phyloP scores from a whole-genome alignment of 495 filamentous ascomycete genomes.

The Monascus purpureus region DNA sequence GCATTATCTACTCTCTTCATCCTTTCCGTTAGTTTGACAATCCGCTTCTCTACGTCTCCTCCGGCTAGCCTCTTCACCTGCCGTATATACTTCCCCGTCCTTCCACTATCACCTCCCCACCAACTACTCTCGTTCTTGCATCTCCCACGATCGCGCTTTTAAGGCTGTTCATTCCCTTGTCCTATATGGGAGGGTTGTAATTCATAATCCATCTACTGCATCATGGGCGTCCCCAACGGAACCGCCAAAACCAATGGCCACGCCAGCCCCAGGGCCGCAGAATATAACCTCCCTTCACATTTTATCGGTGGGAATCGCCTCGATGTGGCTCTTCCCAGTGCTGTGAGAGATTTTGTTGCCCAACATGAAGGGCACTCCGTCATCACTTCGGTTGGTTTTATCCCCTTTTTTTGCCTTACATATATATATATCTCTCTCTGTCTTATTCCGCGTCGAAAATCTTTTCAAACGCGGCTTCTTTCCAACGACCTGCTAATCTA shows the following conservation, averaged over 20 bases:
- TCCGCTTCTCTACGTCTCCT: no score
- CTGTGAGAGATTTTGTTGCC: constrained; percentile 90
- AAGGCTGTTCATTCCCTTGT: constrained; percentile 3
- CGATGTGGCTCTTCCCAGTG: constrained; percentile 58
- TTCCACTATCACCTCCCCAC: no score
- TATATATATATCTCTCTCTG: background rate
- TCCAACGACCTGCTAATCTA: background rate
- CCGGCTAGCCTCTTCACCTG: no score
- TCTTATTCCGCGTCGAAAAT: background rate
- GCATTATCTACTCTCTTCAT: no score
- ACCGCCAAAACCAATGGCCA: constrained; percentile 34
- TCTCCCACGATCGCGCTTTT: no score
- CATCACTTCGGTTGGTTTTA: constrained; percentile 72
- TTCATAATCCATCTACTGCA: constrained; percentile 13
- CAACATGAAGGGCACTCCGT: constrained; percentile 87
- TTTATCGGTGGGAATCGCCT: constrained; percentile 92
- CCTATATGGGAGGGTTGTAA: constrained; percentile 13
- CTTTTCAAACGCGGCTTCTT: background rate
- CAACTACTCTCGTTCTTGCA: no score
- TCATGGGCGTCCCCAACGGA: constrained; percentile 28
- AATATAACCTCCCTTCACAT: constrained; percentile 70
- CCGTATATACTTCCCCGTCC: no score
- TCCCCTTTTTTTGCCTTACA: background rate
- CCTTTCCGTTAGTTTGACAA: no score
- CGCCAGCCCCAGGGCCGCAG: constrained; percentile 51